These are phyloP conservation scores for Candida montana DNA, from an alignment of 805 yeast species.

Conservation along the genomic window DNA sequence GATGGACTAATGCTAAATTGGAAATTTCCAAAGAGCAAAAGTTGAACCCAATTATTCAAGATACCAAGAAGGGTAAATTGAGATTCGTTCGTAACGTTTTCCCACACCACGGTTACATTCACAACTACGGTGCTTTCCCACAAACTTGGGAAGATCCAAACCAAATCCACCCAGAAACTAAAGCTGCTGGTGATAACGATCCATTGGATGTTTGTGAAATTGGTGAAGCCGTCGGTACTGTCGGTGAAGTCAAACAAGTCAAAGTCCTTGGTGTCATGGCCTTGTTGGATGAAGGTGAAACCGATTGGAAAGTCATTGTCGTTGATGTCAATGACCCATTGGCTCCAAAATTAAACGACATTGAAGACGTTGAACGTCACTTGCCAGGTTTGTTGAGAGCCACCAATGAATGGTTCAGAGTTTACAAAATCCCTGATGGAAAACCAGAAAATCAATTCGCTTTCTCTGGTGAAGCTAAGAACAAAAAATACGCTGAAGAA, in stretches of 20 bases:
- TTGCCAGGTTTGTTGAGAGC: constrained; percentile 92
- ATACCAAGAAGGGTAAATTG: constrained; percentile 93
- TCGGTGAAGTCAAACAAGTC: constrained; percentile 79
- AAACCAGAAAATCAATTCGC: constrained; percentile 96
- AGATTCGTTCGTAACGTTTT: constrained; percentile 95
- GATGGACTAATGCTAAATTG: constrained; percentile 97
- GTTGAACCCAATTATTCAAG: constrained; percentile 94
- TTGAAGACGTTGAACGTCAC: constrained; percentile 84
- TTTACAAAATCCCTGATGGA: constrained; percentile 97
- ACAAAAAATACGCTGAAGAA: constrained; percentile 80
- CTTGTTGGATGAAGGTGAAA: constrained; percentile 85
- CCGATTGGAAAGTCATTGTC: constrained; percentile 90
- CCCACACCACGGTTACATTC: constrained; percentile 98
- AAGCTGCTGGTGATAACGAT: constrained; percentile 75
- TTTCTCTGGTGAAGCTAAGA: constrained; percentile 89
- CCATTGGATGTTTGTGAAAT: constrained; percentile 84
- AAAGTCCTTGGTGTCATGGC: constrained; percentile 95
- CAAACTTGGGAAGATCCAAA: constrained; percentile 52
- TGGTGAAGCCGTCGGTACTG: constrained; percentile 58
- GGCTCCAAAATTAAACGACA: constrained; percentile 79
- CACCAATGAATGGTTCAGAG: constrained; percentile 97
- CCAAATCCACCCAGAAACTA: constrained; percentile 58
- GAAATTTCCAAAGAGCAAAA: constrained; percentile 83
- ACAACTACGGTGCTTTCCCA: constrained; percentile 98
- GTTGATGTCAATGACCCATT: constrained; percentile 80